Evolutionary conservation across 495 filamentous ascomycete species (phyloP).

Genomic region (Aspergillus haitiensis): DNA sequence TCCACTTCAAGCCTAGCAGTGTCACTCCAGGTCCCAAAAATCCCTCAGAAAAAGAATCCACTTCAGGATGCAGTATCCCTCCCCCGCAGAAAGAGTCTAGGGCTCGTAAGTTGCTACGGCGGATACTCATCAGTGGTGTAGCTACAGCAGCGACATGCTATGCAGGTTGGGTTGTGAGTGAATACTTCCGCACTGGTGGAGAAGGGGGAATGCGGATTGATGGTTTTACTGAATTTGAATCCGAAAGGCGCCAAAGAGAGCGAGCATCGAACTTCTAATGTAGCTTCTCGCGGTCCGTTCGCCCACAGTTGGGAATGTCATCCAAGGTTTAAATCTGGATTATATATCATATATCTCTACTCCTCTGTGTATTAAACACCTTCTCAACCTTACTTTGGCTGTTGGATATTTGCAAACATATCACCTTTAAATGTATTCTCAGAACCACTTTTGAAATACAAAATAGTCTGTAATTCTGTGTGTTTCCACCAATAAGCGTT

Average conservation of each 20-base stretch:
- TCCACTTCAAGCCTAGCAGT: not conserved
- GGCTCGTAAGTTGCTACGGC: conserved; percentile 42
- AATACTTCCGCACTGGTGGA: conserved; percentile 64
- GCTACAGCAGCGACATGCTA: conserved; percentile 65
- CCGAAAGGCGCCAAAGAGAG: conserved; percentile 37
- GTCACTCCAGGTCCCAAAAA: not conserved
- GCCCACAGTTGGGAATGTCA: too few species aligned
- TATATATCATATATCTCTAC: not conserved
- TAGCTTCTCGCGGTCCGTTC: not conserved
- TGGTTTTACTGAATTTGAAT: conserved; percentile 50
- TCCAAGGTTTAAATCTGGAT: not conserved
- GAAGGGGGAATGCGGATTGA: conserved; percentile 54
- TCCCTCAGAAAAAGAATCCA: not conserved
- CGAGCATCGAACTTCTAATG: not conserved
- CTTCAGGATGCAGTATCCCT: not conserved
- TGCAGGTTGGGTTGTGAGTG: conserved; percentile 64
- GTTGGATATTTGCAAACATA: too few species aligned
- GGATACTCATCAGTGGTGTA: conserved; percentile 55
- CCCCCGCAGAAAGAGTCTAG: conserved; percentile 22
- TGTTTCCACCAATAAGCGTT: too few species aligned
- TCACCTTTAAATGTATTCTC: too few species aligned
- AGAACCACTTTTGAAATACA: too few species aligned
- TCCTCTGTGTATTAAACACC: not conserved
- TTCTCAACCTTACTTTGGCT: too few species aligned
- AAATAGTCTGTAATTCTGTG: too few species aligned